A percentile compares a stretch with the other conserved stretches of the same genome.
phyloP scores from a whole-genome alignment of 2,329 filamentous ascomycete genomes.

The Fusarium setosum region DNA sequence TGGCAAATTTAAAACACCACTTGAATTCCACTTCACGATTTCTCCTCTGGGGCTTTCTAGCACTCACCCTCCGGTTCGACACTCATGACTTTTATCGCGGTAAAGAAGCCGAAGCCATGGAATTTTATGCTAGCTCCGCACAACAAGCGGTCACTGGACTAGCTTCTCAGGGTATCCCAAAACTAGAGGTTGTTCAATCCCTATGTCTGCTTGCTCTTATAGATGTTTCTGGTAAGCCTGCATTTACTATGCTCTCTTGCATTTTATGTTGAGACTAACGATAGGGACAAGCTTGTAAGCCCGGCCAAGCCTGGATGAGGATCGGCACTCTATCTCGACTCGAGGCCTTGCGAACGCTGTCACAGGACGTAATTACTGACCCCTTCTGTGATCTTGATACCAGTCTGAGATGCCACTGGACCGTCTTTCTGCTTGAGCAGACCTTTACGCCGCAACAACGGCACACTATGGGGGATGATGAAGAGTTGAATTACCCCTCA shows the following conservation, averaged over 20 bases:
- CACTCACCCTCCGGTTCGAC: neutral
- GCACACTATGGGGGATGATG: too few species aligned
- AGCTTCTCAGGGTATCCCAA: conserved; percentile 3
- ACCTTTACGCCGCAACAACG: too few species aligned
- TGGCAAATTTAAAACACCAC: neutral
- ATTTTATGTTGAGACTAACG: too few species aligned
- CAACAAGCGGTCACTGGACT: neutral
- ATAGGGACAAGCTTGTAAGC: too few species aligned
- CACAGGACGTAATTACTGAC: neutral
- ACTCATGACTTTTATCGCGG: neutral
- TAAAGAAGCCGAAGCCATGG: neutral
- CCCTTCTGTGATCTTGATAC: neutral
- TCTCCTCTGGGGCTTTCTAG: conserved; percentile 8
- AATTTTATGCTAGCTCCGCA: neutral
- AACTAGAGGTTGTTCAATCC: neutral
- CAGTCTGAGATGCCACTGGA: too few species aligned
- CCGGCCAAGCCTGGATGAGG: too few species aligned
- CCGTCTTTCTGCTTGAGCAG: too few species aligned
- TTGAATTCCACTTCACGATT: neutral
- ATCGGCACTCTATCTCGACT: too few species aligned
- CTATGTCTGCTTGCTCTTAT: conserved; percentile 5
- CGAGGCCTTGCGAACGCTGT: too few species aligned
- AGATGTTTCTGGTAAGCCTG: neutral
- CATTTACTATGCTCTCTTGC: too few species aligned
- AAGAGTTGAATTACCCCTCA: too few species aligned